These are phyloP conservation scores for Trichoderma simmonsii DNA, from an alignment of 2,329 filamentous ascomycete genomes.

Conservation along the genomic window DNA sequence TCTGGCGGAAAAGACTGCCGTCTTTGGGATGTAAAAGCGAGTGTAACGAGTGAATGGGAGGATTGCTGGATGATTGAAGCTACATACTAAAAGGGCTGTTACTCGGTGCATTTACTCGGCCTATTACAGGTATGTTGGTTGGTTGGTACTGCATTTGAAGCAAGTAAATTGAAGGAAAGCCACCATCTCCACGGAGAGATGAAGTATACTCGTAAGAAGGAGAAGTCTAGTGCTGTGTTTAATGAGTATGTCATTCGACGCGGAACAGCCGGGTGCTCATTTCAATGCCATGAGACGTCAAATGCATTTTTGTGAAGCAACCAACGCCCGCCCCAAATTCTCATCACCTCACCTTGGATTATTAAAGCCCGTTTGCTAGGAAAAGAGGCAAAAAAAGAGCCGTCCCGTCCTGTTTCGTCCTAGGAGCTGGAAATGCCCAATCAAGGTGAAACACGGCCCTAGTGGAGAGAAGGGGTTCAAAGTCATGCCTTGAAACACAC, in stretches of 20 bases:
- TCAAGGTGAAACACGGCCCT: slow-evolving; percentile 18
- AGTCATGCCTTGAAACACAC: slow-evolving; percentile 13
- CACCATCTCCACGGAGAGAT: neutral
- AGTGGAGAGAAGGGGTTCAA: neutral
- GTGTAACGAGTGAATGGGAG: neutral
- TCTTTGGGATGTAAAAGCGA: neutral
- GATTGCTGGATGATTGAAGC: neutral
- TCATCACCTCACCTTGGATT: neutral
- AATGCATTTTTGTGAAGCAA: neutral
- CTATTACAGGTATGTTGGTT: neutral
- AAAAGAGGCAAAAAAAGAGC: neutral
- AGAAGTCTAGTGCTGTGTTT: neutral
- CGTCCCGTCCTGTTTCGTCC: slow-evolving; percentile 6
- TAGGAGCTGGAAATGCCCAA: slow-evolving; percentile 1
- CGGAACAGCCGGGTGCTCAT: neutral
- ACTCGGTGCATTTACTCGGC: neutral
- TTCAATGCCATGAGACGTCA: neutral
- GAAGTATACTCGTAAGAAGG: too few species aligned
- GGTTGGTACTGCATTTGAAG: neutral
- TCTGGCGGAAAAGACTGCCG: neutral
- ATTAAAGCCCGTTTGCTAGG: neutral
- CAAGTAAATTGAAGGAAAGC: neutral
- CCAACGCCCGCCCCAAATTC: neutral
- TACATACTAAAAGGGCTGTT: neutral
- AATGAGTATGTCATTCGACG: neutral